phyloP scores from a whole-genome alignment of 1,284 basidiomycete genomes.

The Athelia psychrophila region DNA sequence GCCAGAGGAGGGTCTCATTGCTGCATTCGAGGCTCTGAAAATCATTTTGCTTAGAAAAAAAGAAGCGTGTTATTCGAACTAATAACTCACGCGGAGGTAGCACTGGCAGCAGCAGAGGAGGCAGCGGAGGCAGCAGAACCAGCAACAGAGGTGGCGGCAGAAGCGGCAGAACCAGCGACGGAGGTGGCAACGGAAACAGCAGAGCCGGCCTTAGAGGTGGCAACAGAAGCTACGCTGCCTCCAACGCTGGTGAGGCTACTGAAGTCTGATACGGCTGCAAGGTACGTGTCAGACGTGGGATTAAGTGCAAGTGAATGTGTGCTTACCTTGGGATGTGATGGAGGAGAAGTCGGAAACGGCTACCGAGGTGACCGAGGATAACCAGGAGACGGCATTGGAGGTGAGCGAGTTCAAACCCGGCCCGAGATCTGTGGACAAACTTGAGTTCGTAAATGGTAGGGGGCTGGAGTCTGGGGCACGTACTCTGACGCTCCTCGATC shows the following conservation, averaged over 20 bases:
- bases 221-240: conserved; percentile 27
- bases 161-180: conserved; percentile 18
- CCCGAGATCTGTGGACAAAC: no score
- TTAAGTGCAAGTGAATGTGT: not conserved
- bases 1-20: conserved; percentile 22
- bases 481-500: conserved; percentile 32
- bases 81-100: conserved; percentile 17
- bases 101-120: conserved; percentile 17
- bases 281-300: not conserved
- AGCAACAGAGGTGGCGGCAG: conserved; percentile 29
- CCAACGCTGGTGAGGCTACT: conserved; percentile 11
- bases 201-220: conserved; percentile 51
- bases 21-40: conserved; percentile 9
- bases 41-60: not conserved
- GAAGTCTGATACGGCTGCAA: conserved; percentile 13
- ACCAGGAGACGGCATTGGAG: conserved; percentile 24
- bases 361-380: conserved; percentile 31
- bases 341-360: conserved; percentile 19
- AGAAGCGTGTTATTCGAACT: no score
- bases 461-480: conserved; percentile 1
- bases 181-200: conserved; percentile 43
- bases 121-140: conserved; percentile 21
- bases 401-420: not conserved
- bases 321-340: conserved; percentile 6
- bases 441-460: no score